These are phyloP conservation scores for Yamadazyma sp. DNA, from an alignment of 1,139 yeast species.

Conservation along the genomic window DNA sequence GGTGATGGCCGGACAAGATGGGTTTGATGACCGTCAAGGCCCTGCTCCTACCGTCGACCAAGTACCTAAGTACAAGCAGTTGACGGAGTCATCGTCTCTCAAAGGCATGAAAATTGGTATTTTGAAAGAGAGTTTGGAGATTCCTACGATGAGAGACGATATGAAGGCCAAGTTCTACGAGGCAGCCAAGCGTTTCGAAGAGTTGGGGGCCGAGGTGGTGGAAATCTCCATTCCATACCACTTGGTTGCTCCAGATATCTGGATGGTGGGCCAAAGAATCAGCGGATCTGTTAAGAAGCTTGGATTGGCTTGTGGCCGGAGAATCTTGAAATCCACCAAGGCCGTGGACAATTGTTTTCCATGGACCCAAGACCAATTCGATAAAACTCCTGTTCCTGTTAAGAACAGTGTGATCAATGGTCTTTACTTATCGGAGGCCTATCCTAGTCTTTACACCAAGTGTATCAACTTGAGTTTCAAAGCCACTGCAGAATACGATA, in stretches of 20 bases:
- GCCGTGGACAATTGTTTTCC: conserved; percentile 10
- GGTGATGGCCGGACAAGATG: conserved; percentile 17
- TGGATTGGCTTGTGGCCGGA: conserved; percentile 11
- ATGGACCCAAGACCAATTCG: conserved; percentile 23
- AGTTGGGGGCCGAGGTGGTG: conserved; percentile 15
- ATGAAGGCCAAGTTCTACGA: conserved; percentile 11
- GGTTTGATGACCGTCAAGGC: conserved; percentile 21
- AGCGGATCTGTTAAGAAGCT: conserved; percentile 16
- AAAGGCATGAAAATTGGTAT: conserved; percentile 16
- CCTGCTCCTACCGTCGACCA: conserved; percentile 27
- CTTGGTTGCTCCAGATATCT: conserved; percentile 14
- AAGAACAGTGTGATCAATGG: conserved; percentile 30
- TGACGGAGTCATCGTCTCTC: conserved; percentile 7
- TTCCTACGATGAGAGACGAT: conserved; percentile 13
- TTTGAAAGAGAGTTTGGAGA: conserved; percentile 15
- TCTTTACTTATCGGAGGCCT: conserved; percentile 24
- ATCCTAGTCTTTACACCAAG: conserved; percentile 32
- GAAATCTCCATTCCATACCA: conserved; percentile 17
- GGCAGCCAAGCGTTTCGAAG: conserved; percentile 12
- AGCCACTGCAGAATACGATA: conserved; percentile 27
- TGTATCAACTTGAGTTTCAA: conserved; percentile 31
- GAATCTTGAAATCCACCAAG: conserved; percentile 11
- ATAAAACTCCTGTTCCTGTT: conserved; percentile 26
- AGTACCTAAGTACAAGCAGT: conserved; percentile 9
- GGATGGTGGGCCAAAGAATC: conserved; percentile 17